Conservation (phyloP, 257 asterid species). For the Solanum raphanifolium region DNA sequence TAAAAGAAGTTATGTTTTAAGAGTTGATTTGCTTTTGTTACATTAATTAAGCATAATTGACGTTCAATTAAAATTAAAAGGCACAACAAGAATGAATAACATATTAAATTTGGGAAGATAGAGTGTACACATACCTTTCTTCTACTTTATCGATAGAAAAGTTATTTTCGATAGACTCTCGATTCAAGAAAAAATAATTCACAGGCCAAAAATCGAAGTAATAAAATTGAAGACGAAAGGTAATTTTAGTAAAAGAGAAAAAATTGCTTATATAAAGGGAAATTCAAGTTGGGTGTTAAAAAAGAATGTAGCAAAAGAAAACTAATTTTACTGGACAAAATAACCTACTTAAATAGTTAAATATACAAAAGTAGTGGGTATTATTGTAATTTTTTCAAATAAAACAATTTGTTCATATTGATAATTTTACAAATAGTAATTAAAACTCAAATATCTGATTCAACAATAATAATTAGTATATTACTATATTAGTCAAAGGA, state of each 20-base stretch:
- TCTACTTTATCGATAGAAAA: too few relatives aligned
- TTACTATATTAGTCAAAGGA: not conserved
- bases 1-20: not conserved
- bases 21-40: not conserved
- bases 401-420: not conserved
- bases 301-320: too few relatives aligned
- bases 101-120: too few relatives aligned
- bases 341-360: not conserved
- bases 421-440: not conserved
- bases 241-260: not conserved
- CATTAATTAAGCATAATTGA: not conserved
- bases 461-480: not conserved
- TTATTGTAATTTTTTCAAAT: not conserved
- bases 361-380: not conserved
- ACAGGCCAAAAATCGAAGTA: too few relatives aligned
- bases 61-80: too few relatives aligned
- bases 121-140: too few relatives aligned
- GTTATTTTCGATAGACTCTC: too few relatives aligned
- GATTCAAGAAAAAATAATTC: too few relatives aligned
- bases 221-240: not conserved
- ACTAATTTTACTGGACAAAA: not conserved
- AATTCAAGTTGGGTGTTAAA: not conserved
- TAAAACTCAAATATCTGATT: not conserved
- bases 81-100: too few relatives aligned
- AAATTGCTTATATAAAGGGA: not conserved